Conservation (phyloP, 805 yeast species). For the Saturnispora halmiae region DNA sequence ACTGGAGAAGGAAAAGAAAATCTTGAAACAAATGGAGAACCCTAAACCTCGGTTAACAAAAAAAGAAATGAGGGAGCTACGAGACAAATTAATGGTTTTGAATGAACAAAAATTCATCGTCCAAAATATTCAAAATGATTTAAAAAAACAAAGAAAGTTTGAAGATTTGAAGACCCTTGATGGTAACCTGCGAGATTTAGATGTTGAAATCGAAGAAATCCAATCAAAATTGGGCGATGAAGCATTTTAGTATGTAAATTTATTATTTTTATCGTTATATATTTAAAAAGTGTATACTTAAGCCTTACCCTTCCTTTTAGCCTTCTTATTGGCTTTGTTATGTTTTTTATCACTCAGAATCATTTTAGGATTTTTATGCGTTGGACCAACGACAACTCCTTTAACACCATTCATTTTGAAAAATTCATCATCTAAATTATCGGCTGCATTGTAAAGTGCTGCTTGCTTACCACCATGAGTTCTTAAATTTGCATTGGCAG, state of each 20-base stretch:
- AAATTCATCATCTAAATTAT: slow-evolving; percentile 78
- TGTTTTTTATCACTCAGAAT: slow-evolving; percentile 72
- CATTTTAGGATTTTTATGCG: slow-evolving; percentile 45
- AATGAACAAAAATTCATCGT: slow-evolving; percentile 77
- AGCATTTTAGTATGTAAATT: slow-evolving; percentile 15
- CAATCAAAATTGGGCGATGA: slow-evolving; percentile 50
- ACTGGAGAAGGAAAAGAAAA: slow-evolving; percentile 13
- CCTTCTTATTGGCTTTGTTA: slow-evolving; percentile 39
- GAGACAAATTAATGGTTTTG: slow-evolving; percentile 78
- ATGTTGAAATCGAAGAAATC: slow-evolving; percentile 37
- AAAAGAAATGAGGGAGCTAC: slow-evolving; percentile 43
- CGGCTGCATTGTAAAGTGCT: slow-evolving; percentile 67
- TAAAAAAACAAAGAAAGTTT: slow-evolving; percentile 59
- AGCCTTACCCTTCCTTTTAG: slow-evolving; percentile 14
- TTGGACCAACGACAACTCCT: slow-evolving; percentile 63
- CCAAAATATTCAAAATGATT: slow-evolving; percentile 50
- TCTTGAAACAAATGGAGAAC: slow-evolving; percentile 3
- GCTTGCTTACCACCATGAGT: slow-evolving; percentile 77
- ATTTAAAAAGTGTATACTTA: not conserved
- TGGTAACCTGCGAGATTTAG: slow-evolving; percentile 49
- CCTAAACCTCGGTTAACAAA: slow-evolving; percentile 31
- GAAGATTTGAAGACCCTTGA: slow-evolving; percentile 64
- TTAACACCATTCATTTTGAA: slow-evolving; percentile 57
- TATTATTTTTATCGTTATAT: not conserved
- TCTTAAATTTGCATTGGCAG: slow-evolving; percentile 37